These are phyloP conservation scores for Geranium rotundifolium DNA, from an alignment of 345 rosid species.

Conservation along the genomic window DNA sequence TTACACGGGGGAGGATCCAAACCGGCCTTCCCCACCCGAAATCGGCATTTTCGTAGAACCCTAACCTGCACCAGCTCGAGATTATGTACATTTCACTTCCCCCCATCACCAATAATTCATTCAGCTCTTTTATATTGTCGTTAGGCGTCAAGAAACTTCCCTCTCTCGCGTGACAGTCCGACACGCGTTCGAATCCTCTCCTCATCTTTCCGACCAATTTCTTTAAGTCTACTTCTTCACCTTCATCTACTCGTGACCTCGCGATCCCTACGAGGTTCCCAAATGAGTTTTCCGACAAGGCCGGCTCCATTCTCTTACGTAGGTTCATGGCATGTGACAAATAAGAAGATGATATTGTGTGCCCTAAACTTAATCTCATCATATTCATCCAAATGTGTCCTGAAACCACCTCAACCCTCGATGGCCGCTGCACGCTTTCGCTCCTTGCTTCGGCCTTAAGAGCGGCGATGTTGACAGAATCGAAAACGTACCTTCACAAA, in stretches of 20 bases:
- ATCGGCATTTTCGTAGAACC: slow-evolving; percentile 11
- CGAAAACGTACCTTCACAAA: too few relatives aligned
- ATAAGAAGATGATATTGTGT: neutral
- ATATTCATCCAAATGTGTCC: neutral
- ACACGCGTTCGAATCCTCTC: too few relatives aligned
- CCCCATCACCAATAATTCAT: neutral
- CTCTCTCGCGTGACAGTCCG: too few relatives aligned
- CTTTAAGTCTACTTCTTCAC: too few relatives aligned
- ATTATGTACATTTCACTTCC: neutral
- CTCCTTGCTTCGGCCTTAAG: neutral
- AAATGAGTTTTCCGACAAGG: too few relatives aligned
- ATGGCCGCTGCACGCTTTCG: neutral
- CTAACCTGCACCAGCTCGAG: slow-evolving; percentile 6
- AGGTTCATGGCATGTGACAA: neutral
- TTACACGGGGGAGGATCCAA: slow-evolving; percentile 3
- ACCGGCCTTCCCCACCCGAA: slow-evolving; percentile 17
- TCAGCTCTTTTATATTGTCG: neutral
- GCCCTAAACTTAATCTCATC: neutral
- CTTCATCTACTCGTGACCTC: too few relatives aligned
- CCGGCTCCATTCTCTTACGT: neutral
- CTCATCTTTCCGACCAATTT: too few relatives aligned
- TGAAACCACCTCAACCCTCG: neutral
- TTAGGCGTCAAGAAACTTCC: neutral
- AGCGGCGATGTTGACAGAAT: neutral
- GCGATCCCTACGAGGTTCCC: too few relatives aligned